Conservation (phyloP, 768 basidiomycete genomes). For the Kwoniella newhampshirensis region DNA sequence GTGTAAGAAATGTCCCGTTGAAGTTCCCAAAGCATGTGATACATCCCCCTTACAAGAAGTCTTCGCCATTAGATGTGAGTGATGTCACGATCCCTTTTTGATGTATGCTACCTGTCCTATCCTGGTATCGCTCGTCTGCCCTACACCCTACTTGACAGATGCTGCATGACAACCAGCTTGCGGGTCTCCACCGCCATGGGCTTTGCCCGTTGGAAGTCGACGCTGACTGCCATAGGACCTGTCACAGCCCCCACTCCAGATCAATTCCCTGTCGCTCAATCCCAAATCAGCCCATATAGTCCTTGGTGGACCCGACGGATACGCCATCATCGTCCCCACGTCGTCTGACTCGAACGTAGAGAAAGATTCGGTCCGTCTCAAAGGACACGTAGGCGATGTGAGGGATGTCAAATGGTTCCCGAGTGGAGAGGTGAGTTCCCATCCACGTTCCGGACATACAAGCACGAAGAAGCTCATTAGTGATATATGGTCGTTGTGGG, state of each 20-base stretch:
- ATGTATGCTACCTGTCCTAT: no score
- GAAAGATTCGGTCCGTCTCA: slow-evolving; percentile 30
- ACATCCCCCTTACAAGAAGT: slow-evolving; percentile 56
- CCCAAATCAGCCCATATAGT: slow-evolving; percentile 32
- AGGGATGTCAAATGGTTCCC: slow-evolving; percentile 51
- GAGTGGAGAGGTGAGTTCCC: slow-evolving; percentile 44
- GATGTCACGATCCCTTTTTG: no score
- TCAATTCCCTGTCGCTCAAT: slow-evolving; percentile 45
- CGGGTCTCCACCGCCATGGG: no score
- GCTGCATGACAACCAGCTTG: no score
- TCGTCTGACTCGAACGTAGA: slow-evolving; percentile 10
- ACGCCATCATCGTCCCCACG: slow-evolving; percentile 34
- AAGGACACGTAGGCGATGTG: slow-evolving; percentile 55
- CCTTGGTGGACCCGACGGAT: slow-evolving; percentile 52
- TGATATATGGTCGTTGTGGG: background rate
- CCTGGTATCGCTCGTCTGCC: no score
- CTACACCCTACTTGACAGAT: slow-evolving; percentile 1
- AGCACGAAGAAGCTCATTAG: background rate
- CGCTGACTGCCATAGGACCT: no score
- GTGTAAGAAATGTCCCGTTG: slow-evolving; percentile 59
- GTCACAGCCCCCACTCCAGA: slow-evolving; percentile 40
- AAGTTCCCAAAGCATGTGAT: slow-evolving; percentile 61
- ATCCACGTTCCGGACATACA: slow-evolving; percentile 1
- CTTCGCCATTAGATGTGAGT: slow-evolving; percentile 27
- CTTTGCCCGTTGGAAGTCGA: no score